Base-by-base conservation (phyloP, 2,329 filamentous ascomycete genomes). In the Talaromyces sp. region DNA sequence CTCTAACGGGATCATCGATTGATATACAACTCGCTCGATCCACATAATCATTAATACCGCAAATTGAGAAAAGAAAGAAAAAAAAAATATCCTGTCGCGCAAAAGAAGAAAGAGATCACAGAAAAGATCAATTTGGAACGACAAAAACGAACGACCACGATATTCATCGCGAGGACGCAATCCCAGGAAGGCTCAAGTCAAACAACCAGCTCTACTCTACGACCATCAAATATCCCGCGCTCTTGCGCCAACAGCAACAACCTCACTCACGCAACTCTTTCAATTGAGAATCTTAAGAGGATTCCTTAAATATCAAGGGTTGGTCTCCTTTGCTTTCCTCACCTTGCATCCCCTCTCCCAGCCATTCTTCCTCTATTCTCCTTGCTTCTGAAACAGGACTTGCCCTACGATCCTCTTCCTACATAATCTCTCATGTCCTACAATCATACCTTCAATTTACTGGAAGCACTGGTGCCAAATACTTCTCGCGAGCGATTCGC, bases 291-390 rank as follows among this genome's bases (percentile, higher is more conserved):
- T 5, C 27, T 9, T 13, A 22, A 45, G 56, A 31, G 22, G 33
- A 19, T 59, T 33, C 13, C 52, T 57, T 37, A 25, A 33, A 62
- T 17, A 52, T 66, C 35, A 52, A 66, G 59, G 64, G 59, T 66
- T 27, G 35, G 59, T 66, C 41, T 57, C 52, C 41, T 49, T 27
- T 19, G 19, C 37, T 27, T 45, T 35, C 17, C 31, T 43, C 41
- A 17, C 59, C 64, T 66, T 62, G 64, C 64, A 33, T 66, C 45
- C 31, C 56, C 19, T 45, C 61, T 54, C 61, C 57, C 61, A 62
- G 61, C 61, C 61, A 63, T 56, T 57, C 61, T 47, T 57, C 49
- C 11, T 47, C 22, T 7, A n/a, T 47, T 43, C 60, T 62, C 60
- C 60, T 62, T 62, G 60, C 60, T 39, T 50, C 31, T 41, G 33